phyloP scores from a whole-genome alignment of 176 grass and related monocot species.

The Carex myosuroides region DNA sequence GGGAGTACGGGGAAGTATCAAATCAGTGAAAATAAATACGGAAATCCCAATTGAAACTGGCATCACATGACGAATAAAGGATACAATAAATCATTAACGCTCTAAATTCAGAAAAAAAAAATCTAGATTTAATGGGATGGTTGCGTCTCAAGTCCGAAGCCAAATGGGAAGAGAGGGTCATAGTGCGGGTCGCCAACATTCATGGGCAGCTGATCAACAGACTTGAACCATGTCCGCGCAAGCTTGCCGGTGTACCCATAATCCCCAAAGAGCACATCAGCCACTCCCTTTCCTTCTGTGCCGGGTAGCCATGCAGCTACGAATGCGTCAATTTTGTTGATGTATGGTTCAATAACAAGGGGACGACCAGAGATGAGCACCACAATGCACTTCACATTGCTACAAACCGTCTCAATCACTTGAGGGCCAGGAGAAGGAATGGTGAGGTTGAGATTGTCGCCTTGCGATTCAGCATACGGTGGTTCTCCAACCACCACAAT shows the following conservation, averaged over 20 bases:
- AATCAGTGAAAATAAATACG: neutral
- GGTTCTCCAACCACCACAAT: slow-evolving; percentile 54
- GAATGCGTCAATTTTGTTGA: slow-evolving; percentile 35
- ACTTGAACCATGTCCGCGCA: slow-evolving; percentile 56
- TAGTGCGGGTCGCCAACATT: slow-evolving; percentile 53
- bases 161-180: slow-evolving; percentile 64
- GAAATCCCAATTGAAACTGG: neutral
- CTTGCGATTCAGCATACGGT: slow-evolving; percentile 49
- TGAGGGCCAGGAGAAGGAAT: slow-evolving; percentile 43
- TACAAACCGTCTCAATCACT: slow-evolving; percentile 37
- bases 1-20: neutral
- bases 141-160: slow-evolving; percentile 35
- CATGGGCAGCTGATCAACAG: slow-evolving; percentile 61
- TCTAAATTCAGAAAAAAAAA: too few relatives aligned
- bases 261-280: slow-evolving; percentile 57
- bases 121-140: slow-evolving; percentile 2
- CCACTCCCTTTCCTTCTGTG: slow-evolving; percentile 55
- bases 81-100: neutral
- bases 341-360: slow-evolving; percentile 50
- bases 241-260: slow-evolving; percentile 62
- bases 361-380: slow-evolving; percentile 52
- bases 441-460: slow-evolving; percentile 57
- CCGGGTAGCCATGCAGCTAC: slow-evolving; percentile 76
- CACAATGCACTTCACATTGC: slow-evolving; percentile 43
- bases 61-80: neutral